Evolutionary conservation across 2,329 filamentous ascomycete species (phyloP).

Genomic region (Sporothrix mexicana): DNA sequence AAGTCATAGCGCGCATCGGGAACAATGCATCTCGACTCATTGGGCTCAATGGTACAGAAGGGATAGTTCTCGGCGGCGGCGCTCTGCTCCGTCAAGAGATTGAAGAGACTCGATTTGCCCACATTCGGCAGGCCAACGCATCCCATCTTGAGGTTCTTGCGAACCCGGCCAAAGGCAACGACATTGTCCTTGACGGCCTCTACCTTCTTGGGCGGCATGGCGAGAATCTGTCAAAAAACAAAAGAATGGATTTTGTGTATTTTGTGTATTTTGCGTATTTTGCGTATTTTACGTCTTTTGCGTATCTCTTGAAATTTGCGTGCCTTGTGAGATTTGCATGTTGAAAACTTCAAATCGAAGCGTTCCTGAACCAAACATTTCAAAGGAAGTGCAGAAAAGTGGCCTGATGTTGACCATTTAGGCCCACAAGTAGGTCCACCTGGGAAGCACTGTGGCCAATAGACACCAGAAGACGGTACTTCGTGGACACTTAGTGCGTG

Average conservation of each 20-base stretch:
- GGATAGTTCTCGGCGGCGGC: slow-evolving; percentile 54
- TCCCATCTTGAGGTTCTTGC: slow-evolving; percentile 55
- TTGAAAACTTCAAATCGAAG: slow-evolving; percentile 11
- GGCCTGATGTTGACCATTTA: background rate
- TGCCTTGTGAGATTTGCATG: background rate
- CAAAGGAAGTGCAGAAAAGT: background rate
- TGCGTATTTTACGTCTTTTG: background rate
- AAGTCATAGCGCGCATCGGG: slow-evolving; percentile 54
- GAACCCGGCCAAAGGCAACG: slow-evolving; percentile 52
- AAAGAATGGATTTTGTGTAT: background rate
- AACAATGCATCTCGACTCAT: slow-evolving; percentile 53
- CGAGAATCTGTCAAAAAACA: slow-evolving; percentile 21
- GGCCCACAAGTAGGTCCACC: slow-evolving; percentile 9
- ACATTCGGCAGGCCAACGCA: slow-evolving; percentile 55
- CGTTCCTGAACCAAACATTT: background rate
- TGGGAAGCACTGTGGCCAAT: background rate
- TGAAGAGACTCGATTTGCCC: slow-evolving; percentile 54
- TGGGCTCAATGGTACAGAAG: slow-evolving; percentile 55
- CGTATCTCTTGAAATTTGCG: background rate
- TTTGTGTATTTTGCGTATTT: background rate
- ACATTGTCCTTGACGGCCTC: slow-evolving; percentile 51
- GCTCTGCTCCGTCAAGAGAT: slow-evolving; percentile 54
- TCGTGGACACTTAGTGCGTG: background rate
- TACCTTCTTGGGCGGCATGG: slow-evolving; percentile 52
- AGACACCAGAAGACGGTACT: background rate